Evolutionary conservation across 805 yeast genomes (phyloP).

Genomic region (Candida sithepensis): DNA sequence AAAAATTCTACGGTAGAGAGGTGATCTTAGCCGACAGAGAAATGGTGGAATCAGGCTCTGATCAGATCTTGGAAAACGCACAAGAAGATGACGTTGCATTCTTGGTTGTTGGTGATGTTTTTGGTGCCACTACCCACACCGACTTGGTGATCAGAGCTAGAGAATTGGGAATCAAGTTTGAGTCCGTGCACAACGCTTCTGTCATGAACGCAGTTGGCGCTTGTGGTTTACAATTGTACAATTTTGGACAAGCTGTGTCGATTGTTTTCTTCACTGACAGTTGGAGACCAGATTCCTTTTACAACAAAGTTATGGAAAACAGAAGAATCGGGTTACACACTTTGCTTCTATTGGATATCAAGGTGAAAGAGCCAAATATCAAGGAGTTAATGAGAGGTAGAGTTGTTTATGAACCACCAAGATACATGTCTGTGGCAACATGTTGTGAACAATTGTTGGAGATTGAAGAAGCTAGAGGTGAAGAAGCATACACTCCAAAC

Average conservation of each 20-base stretch:
- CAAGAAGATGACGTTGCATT: constrained; percentile 84
- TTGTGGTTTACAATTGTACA: constrained; percentile 91
- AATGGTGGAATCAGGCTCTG: constrained; percentile 86
- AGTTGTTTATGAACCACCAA: constrained; percentile 90
- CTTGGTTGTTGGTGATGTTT: constrained; percentile 95
- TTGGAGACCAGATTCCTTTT: constrained; percentile 97
- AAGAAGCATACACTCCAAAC: constrained; percentile 74
- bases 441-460: constrained; percentile 88
- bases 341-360: constrained; percentile 80
- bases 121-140: constrained; percentile 97
- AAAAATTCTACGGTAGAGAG: constrained; percentile 79
- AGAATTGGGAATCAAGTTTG: constrained; percentile 73
- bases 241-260: constrained; percentile 96
- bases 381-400: constrained; percentile 94
- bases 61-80: constrained; percentile 73
- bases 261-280: constrained; percentile 90
- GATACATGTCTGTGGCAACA: constrained; percentile 89
- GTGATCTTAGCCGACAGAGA: constrained; percentile 92
- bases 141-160: constrained; percentile 91
- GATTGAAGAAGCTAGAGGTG: constrained; percentile 73
- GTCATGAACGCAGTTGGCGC: constrained; percentile 99
- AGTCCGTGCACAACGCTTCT: constrained; percentile 89
- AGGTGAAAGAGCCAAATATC: constrained; percentile 93
- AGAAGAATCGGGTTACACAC: constrained; percentile 91
- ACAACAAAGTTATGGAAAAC: constrained; percentile 84